Evolutionary conservation across 1,139 yeast genomes (phyloP).

Genomic region (Pichia sp.): DNA sequence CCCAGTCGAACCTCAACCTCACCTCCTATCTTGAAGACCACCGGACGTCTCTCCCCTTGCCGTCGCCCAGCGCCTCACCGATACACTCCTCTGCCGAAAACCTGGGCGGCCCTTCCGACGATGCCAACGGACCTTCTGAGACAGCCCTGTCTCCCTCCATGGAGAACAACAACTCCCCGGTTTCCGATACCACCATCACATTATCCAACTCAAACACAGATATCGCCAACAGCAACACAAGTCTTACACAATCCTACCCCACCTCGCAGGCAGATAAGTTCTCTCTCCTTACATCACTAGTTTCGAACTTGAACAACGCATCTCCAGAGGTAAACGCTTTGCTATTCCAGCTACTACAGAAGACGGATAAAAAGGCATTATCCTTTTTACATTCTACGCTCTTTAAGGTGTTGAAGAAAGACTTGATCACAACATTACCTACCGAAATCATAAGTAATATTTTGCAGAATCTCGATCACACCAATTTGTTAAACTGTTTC

Average conservation of each 20-base stretch:
- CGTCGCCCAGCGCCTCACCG: constrained; percentile 70
- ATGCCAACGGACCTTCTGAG: not conserved
- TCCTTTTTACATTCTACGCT: constrained; percentile 63
- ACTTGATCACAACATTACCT: constrained; percentile 68
- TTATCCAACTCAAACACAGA: not conserved
- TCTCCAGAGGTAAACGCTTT: constrained; percentile 40
- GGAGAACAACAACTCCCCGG: not conserved
- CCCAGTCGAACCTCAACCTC: constrained; percentile 1
- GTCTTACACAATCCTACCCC: constrained; percentile 15
- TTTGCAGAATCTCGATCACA: constrained; percentile 61
- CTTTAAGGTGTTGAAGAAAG: constrained; percentile 62
- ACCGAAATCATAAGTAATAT: constrained; percentile 69
- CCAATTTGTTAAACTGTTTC: constrained; percentile 58
- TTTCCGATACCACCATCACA: not conserved
- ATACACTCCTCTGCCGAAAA: constrained; percentile 34
- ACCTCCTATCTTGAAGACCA: not conserved
- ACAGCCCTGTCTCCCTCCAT: too few relatives aligned
- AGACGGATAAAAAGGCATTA: constrained; percentile 62
- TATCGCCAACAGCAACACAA: not conserved
- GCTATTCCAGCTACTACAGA: constrained; percentile 46
- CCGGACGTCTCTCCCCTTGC: constrained; percentile 37
- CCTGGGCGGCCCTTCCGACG: not conserved
- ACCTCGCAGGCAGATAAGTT: constrained; percentile 2
- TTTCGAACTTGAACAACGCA: constrained; percentile 32
- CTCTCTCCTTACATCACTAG: not conserved